Evolutionary conservation across 2,329 filamentous ascomycete species (phyloP), one percentile per base, ranked within the genome.

Genomic region (Penicillium sp.): DNA sequence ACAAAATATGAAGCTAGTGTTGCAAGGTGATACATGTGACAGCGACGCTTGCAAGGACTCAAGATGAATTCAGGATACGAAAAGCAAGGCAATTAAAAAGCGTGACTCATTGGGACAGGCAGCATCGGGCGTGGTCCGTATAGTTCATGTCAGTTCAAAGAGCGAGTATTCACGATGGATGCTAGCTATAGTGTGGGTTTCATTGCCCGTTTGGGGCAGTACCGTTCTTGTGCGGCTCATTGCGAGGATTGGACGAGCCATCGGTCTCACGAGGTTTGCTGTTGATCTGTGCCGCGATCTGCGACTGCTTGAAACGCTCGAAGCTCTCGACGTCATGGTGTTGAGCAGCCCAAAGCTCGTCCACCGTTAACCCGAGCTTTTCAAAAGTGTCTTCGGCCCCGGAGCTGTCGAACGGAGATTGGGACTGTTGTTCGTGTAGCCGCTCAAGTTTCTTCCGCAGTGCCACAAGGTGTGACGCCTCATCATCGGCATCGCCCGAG

Each of bases 201-300:
- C 32, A 36, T 35, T 38, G 35, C 24, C 26, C 4, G 1, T 38
- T 32, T 7, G 29, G 8, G 32, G 7, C 18, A 26, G 33, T 13
- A 5, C 9, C 25, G 3, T 39, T 29, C 35, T 29, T 45, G 6
- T 27, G 35, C 12, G 24, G 12, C 9, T 13, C 28, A 13, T n/a
- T 18, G 33, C 25, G 11, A 34, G 26, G n/a, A 6, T 18, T 13
- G 9, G 45, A 5, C 13, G 43, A n/a, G 24, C 34, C 38, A 5
- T 39, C 32, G 12, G 46, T 29, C 25, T 25, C 28, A 13, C 55
- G 56, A n/a, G 54, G 32, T 29, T 69, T 69, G 37, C 67, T 69
- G 53, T 74, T 73, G 27, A 73, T 69, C 50, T 73, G 70, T 11
- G 73, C 72, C 4, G 72, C 73, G 43, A 75, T 68, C 47, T 75